Percentiles rank a stretch among this genome's conserved stretches.
phyloP scores from a whole-genome alignment of 2,329 filamentous ascomycete genomes.

The Sclerotinia subarctica region DNA sequence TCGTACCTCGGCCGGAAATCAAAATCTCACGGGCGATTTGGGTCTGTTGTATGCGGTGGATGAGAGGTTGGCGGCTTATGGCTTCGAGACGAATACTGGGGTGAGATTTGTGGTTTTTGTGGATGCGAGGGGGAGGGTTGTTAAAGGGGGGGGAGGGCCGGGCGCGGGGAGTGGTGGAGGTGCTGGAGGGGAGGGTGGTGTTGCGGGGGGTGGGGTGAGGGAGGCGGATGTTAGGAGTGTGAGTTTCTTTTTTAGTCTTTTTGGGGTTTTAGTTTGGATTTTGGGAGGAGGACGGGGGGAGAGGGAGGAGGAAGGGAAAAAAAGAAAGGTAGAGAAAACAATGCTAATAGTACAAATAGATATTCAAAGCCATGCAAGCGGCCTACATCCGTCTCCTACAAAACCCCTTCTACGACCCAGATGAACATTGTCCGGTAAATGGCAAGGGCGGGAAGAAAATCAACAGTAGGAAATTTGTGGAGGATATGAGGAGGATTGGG shows the following conservation, averaged over 20 bases:
- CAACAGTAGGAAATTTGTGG: constrained; percentile 73
- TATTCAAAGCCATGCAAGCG: constrained; percentile 88
- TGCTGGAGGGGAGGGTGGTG: constrained; percentile 64
- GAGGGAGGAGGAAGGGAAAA: too few species aligned
- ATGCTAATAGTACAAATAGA: constrained; percentile 43
- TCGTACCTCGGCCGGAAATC: neutral
- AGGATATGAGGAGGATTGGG: constrained; percentile 82
- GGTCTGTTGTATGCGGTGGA: constrained; percentile 91
- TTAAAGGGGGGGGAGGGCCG: constrained; percentile 32
- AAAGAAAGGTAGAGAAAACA: neutral
- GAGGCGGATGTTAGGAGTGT: constrained; percentile 61
- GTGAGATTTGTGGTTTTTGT: constrained; percentile 87
- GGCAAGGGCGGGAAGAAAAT: constrained; percentile 65
- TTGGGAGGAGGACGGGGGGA: constrained; percentile 3
- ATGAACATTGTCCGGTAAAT: constrained; percentile 66
- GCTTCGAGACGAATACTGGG: constrained; percentile 94
- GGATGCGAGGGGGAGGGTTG: constrained; percentile 73
- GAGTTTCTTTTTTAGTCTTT: neutral
- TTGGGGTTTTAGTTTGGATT: neutral
- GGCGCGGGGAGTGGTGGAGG: constrained; percentile 47
- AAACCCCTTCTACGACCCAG: constrained; percentile 92
- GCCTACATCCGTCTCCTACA: constrained; percentile 85
- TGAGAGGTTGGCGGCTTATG: constrained; percentile 89
- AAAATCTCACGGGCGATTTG: constrained; percentile 67
- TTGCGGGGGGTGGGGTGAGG: constrained; percentile 54